These are phyloP conservation scores for Dicorynia guianensis DNA, from an alignment of 306 rosid species.

Conservation along the genomic window DNA sequence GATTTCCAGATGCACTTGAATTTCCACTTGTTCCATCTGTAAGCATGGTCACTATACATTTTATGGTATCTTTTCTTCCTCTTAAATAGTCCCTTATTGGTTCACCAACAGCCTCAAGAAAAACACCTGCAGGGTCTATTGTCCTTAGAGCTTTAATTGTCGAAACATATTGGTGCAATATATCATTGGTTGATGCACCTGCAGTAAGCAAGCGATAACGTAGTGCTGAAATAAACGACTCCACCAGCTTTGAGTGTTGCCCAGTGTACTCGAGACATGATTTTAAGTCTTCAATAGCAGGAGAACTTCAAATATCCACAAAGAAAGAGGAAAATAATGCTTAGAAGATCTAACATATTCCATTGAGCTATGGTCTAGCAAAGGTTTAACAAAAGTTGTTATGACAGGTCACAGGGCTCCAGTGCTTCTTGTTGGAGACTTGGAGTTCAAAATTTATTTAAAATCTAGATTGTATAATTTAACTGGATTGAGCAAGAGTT, in stretches of 20 bases:
- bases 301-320: slow-evolving; percentile 68
- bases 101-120: slow-evolving; percentile 97
- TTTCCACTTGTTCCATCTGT: slow-evolving; percentile 93
- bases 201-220: slow-evolving; percentile 97
- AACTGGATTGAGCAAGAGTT: slow-evolving; percentile 21
- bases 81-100: slow-evolving; percentile 96
- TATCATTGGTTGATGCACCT: slow-evolving; percentile 98
- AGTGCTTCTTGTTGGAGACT: slow-evolving; percentile 10
- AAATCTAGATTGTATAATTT: slow-evolving; percentile 25
- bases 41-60: slow-evolving; percentile 96
- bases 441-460: slow-evolving; percentile 16
- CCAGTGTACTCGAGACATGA: slow-evolving; percentile 95
- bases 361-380: slow-evolving; percentile 31
- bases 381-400: slow-evolving; percentile 18
- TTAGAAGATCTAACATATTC: slow-evolving; percentile 35
- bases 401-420: not conserved
- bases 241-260: slow-evolving; percentile 95
- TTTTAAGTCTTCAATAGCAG: slow-evolving; percentile 92
- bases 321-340: slow-evolving; percentile 33
- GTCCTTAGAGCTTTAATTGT: slow-evolving; percentile 93
- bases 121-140: slow-evolving; percentile 96
- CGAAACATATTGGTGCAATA: slow-evolving; percentile 96
- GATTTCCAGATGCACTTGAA: slow-evolving; percentile 79
- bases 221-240: slow-evolving; percentile 90
- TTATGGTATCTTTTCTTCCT: slow-evolving; percentile 97